Percentiles rank a stretch among this genome's conserved stretches.
phyloP scores from a whole-genome alignment of 192 early-diverging fungal genomes.

The Spinellus fusiger region DNA sequence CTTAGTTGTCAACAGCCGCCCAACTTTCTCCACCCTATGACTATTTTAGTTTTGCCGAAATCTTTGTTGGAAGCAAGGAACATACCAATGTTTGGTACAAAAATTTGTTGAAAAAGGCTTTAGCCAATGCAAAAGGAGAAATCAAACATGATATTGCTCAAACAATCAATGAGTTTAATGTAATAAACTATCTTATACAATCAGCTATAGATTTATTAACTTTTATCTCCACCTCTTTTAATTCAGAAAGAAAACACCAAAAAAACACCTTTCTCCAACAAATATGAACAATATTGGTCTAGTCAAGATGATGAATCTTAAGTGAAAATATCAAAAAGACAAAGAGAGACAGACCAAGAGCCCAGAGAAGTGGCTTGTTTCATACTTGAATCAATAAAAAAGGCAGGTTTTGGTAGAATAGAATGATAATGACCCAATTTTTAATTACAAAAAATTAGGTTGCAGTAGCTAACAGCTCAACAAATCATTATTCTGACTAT shows the following conservation, averaged over 20 bases:
- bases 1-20: neutral
- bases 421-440: neutral
- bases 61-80: neutral
- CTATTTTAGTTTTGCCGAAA: neutral
- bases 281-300: constrained; percentile 1
- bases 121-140: neutral
- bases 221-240: neutral
- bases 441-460: constrained; percentile 5
- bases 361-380: neutral
- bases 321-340: constrained; percentile 4
- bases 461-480: neutral
- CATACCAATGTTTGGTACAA: neutral
- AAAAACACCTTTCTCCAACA: neutral
- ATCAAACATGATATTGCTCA: neutral
- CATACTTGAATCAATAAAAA: neutral
- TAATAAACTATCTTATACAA: constrained; percentile 6
- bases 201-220: neutral
- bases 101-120: neutral
- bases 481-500: neutral
- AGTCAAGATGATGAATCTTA: neutral
- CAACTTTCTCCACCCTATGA: neutral
- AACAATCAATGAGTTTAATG: constrained; percentile 2
- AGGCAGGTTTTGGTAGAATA: constrained; percentile 4
- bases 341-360: neutral
- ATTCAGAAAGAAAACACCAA: constrained; percentile 1